Base-by-base conservation (phyloP, 129 eudicot genomes). In the Ambrosia trifida region DNA sequence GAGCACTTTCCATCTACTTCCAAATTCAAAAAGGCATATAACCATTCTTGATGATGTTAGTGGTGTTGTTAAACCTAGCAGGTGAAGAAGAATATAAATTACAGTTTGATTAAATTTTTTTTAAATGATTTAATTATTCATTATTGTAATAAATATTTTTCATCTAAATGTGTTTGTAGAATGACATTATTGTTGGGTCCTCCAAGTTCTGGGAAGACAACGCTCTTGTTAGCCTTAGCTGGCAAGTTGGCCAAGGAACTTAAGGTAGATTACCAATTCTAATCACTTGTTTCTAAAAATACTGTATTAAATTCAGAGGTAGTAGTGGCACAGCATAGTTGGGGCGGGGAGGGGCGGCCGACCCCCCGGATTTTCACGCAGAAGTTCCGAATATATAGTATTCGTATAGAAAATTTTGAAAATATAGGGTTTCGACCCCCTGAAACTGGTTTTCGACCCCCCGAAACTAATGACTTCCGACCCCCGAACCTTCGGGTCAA, bases 171-270 rank as follows among this genome's bases (percentile, higher is more conserved):
- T 75, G 63, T 79, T 77, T 65, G 73, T 75, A 91, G 97, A 79
- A 81, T 91, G 96, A 91, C 97, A 69, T 77, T 91, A 78, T 84
- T 91, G 33, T 72, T 91, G 74, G 97, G 97, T 68, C 97, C 97
- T 82, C 97, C 97, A 56, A 83, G 90, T 76, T 91, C 97, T 12
- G 97, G 97, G 43, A 91, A 91, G 84, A 91, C 97, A 52, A 88
- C 95, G 6, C 40, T 91, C 38, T 62, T 91, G 69, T 69, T 85
- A 76, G 92, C 95, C 20, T 78, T 91, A 77, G 86, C 88, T 19
- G 97, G 97, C 64, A 91, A 83, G 77, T 85, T 91, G 24, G 88
- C 82, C 58, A 44, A 72, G 19, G 81, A 74, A 44, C 84, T 91
- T 50, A 77, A 88, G 87, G 96, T 88, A 60, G 41, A 50, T 35